Evolutionary conservation across 495 filamentous ascomycete genomes (phyloP), one percentile per base, ranked within the genome.

Genomic region (Venustampulla echinocandica): DNA sequence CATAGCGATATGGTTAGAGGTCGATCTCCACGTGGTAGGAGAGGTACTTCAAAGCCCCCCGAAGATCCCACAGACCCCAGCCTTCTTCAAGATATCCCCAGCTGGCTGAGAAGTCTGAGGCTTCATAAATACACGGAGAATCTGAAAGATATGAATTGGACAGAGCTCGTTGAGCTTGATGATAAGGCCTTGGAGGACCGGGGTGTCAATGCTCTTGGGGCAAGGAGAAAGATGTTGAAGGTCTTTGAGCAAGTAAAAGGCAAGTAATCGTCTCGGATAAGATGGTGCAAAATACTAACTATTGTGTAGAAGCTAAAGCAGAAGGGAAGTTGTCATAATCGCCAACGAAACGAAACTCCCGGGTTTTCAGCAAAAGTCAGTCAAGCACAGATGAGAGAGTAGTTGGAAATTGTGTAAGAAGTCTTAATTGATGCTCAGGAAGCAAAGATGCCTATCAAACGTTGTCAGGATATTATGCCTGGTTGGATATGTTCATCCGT

Each of bases 51-150:
- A 33, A 96, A 96, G 75, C 92, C 92, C 24, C 92, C 92, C 32
- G 92, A 98, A 69, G 92, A 98, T 60, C 92, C 92, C 9, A 96
- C 90, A 10, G 93, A 98, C 62, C 83, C 85, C 9, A 77, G 71
- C 35, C 77, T 98, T 53, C 71, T 98, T 63, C 87, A 93, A 70
- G 92, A 98, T 61, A 95, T 98, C 55, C 90, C 93, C 52, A 81
- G 77, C 62, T 98, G 92, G 92, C 73, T 98, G 61, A 81, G 92
- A 67, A 96, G 87, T 63, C 72, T 97, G 58, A 81, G 92, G 49
- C 71, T 98, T 55, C 92, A 98, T 70, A 98, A 98, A 70, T 98
- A 98, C 66, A 98, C 92, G 27, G 92, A 98, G 53, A 90, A 97
- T 60, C 68, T 98, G 56, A 98, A 97, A 67, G 89, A 95, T 61